Evolutionary conservation across 2,329 filamentous ascomycete genomes (phyloP).

Genomic region (Whalleya microplaca): DNA sequence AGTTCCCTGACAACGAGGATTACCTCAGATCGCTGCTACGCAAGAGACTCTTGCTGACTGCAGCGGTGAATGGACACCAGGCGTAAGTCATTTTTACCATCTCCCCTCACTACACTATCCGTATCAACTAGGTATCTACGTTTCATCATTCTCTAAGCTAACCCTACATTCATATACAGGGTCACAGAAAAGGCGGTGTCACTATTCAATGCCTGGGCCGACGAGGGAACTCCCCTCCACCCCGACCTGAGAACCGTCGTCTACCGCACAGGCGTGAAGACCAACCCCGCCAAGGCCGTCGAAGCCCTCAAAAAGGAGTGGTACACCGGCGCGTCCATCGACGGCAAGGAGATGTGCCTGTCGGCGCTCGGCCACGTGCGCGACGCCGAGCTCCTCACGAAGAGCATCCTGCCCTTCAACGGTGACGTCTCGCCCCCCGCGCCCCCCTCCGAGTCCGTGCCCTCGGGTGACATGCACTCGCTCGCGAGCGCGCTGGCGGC

Average conservation of each 20-base stretch:
- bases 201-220: slow-evolving; percentile 79
- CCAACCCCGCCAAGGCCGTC: slow-evolving; percentile 69
- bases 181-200: slow-evolving; percentile 74
- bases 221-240: slow-evolving; percentile 71
- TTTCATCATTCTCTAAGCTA: background rate
- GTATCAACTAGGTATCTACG: background rate
- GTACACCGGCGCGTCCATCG: slow-evolving; percentile 78
- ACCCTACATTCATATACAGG: slow-evolving; percentile 43
- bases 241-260: slow-evolving; percentile 80
- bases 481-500: slow-evolving; percentile 72
- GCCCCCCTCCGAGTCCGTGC: slow-evolving; percentile 64
- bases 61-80: slow-evolving; percentile 76
- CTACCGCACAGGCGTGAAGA: slow-evolving; percentile 76
- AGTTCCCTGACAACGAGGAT: slow-evolving; percentile 76
- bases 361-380: slow-evolving; percentile 75
- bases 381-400: slow-evolving; percentile 67
- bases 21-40: slow-evolving; percentile 83
- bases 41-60: slow-evolving; percentile 76
- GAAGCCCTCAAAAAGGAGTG: slow-evolving; percentile 84
- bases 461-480: slow-evolving; percentile 84
- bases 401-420: slow-evolving; percentile 75
- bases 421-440: slow-evolving; percentile 65
- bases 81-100: slow-evolving; percentile 66
- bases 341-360: slow-evolving; percentile 87
- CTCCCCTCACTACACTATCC: background rate